Evolutionary conservation across 352 stramenopile species (phyloP), one percentile per base, ranked within the genome.

Genomic region (Pythium myriotylum): DNA sequence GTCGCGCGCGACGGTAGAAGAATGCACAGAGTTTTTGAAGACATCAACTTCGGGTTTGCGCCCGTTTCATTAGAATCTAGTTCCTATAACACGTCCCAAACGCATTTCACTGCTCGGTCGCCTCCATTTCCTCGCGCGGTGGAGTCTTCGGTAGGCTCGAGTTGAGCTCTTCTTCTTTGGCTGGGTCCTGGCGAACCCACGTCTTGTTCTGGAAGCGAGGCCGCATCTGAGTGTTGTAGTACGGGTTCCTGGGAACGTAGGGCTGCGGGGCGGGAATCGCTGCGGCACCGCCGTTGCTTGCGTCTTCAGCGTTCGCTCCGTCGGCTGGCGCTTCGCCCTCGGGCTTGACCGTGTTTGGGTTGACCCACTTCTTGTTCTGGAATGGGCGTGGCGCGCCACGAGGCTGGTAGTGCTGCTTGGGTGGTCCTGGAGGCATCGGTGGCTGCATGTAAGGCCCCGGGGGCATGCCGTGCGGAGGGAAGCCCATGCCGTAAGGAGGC

Each of bases 151-250:
- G 86, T 13, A 95, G 69, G 62, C 77, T 93, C 9, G 79, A 79
- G 43, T 76, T 86, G 14, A 95, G 66, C 47, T 90, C 81, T 55
- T 89, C 80, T 35, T 92, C 84, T 59, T 92, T 83, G 0, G 69
- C 74, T 37, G 79, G 54, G 16, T 95, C 86, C 23, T 73, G 81
- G 59, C 86, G 80, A 42, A 95, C 84, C 86, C 86, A 95, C 8
- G 84, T 93, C 73, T 91, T 92, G 77, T 95, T 95, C 66, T 95
- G 86, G 67, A 95, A 95, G 14, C 81, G 79, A 16, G 86, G 86
- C 2, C 86, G 81, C 77, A 90, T 90, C 50, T 90, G 80, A 50
- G 76, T 79, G 24, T 73, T 65, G 69, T 72, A 88, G 72, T 79
- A 91, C 46, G 79, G 79, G 65, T 89, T 90, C 27, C 80, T 78